Conservation (phyloP, 2,329 filamentous ascomycete genomes). For the Sclerotinia sclerotiorum region DNA sequence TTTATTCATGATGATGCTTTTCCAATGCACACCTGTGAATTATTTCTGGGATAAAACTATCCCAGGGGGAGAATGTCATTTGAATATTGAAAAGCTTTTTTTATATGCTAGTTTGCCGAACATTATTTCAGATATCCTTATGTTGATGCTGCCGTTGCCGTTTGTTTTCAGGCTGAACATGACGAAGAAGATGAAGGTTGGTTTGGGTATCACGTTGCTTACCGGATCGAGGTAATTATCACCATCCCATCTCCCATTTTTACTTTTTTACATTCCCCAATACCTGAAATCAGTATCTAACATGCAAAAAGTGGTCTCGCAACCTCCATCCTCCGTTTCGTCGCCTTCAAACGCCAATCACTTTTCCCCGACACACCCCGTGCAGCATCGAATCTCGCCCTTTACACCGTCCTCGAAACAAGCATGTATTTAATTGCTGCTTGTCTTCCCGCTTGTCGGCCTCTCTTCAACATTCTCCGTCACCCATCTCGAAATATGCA, state of each 20-base stretch:
- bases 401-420: slow-evolving; percentile 23
- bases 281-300: background rate
- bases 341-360: slow-evolving; percentile 5
- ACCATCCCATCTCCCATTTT: background rate
- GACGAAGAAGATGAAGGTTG: slow-evolving; percentile 25
- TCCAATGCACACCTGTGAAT: slow-evolving; percentile 26
- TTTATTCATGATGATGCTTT: slow-evolving; percentile 24
- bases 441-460: slow-evolving; percentile 23
- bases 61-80: slow-evolving; percentile 22
- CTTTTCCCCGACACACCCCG: slow-evolving; percentile 20
- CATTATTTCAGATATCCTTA: slow-evolving; percentile 44
- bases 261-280: background rate
- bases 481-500: slow-evolving; percentile 11
- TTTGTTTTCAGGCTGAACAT: slow-evolving; percentile 41
- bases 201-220: slow-evolving; percentile 15
- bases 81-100: slow-evolving; percentile 40
- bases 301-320: slow-evolving; percentile 21
- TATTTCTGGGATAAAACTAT: slow-evolving; percentile 30
- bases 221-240: slow-evolving; percentile 21
- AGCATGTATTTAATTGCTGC: slow-evolving; percentile 25
- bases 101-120: slow-evolving; percentile 48
- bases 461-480: slow-evolving; percentile 18
- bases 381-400: slow-evolving; percentile 18
- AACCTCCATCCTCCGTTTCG: slow-evolving; percentile 24
- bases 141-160: slow-evolving; percentile 40